Conservation (phyloP, 2,329 filamentous ascomycete species). For the Alternaria sp. region DNA sequence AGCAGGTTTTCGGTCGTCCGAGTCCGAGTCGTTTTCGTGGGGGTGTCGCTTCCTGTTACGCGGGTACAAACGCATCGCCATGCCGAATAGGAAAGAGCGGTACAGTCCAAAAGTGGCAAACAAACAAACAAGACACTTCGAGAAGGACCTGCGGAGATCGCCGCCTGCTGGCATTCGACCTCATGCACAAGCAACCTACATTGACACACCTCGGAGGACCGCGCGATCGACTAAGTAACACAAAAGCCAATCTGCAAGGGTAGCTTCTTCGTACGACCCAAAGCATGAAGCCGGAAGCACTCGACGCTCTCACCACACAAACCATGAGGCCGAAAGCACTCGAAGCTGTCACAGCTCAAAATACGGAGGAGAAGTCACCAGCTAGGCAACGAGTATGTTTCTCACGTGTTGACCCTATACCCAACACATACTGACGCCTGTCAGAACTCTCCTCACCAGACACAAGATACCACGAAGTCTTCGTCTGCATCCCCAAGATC, state of each 20-base stretch:
- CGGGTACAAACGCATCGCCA: neutral
- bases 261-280: neutral
- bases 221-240: neutral
- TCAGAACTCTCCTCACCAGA: neutral
- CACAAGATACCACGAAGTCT: neutral
- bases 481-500: slow-evolving; percentile 6
- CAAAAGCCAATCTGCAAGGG: neutral
- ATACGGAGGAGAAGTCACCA: neutral
- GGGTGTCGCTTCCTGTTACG: slow-evolving; percentile 9
- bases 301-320: slow-evolving; percentile 22
- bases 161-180: neutral
- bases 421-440: neutral
- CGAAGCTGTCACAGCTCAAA: slow-evolving; percentile 16
- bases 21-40: neutral
- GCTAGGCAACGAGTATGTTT: slow-evolving; percentile 8
- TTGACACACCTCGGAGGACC: neutral
- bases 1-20: neutral
- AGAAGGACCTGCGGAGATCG: neutral
- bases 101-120: neutral
- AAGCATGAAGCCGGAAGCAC: slow-evolving; percentile 24
- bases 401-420: neutral
- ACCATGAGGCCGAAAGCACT: slow-evolving; percentile 25
- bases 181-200: neutral
- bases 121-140: slow-evolving; percentile 1
- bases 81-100: neutral